A percentile compares a stretch with the other conserved stretches of the same genome.
Evolutionary conservation across 2,329 filamentous ascomycete genomes (phyloP).

Genomic region (Trichoderma hamatum): DNA sequence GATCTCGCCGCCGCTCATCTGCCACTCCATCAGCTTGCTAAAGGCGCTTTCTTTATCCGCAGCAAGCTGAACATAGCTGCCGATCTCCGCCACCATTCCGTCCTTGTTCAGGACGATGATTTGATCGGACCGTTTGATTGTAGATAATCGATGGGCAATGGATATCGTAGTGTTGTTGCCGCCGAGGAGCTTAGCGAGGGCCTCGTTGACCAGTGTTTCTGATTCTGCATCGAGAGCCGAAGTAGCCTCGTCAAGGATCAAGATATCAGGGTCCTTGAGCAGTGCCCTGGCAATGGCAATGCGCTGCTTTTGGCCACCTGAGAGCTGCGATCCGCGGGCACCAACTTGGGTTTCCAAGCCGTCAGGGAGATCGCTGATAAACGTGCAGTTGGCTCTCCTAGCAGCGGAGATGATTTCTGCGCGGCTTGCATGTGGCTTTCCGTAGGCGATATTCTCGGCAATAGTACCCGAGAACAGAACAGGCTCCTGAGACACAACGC

Average conservation of each 20-base stretch:
- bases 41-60: conserved; percentile 79
- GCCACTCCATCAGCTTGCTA: conserved; percentile 97
- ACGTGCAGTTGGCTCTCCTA: conserved; percentile 90
- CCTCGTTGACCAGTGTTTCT: conserved; percentile 93
- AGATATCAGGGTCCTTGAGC: conserved; percentile 93
- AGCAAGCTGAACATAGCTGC: conserved; percentile 78
- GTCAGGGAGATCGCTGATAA: conserved; percentile 95
- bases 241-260: conserved; percentile 95
- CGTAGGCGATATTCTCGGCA: conserved; percentile 86
- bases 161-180: conserved; percentile 96
- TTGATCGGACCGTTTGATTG: conserved; percentile 92
- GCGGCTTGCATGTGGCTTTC: conserved; percentile 75
- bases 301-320: conserved; percentile 94
- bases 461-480: conserved; percentile 87
- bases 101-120: conserved; percentile 90
- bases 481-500: conserved; percentile 93
- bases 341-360: conserved; percentile 94
- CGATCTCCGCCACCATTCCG: conserved; percentile 88
- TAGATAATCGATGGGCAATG: conserved; percentile 93
- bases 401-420: conserved; percentile 85
- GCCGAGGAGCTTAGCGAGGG: conserved; percentile 75
- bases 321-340: conserved; percentile 87
- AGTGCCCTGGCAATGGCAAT: conserved; percentile 95
- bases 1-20: conserved; percentile 83
- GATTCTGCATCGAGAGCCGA: conserved; percentile 95